Evolutionary conservation across 768 basidiomycete genomes (phyloP).

Genomic region (Cystobasidium ongulense): DNA sequence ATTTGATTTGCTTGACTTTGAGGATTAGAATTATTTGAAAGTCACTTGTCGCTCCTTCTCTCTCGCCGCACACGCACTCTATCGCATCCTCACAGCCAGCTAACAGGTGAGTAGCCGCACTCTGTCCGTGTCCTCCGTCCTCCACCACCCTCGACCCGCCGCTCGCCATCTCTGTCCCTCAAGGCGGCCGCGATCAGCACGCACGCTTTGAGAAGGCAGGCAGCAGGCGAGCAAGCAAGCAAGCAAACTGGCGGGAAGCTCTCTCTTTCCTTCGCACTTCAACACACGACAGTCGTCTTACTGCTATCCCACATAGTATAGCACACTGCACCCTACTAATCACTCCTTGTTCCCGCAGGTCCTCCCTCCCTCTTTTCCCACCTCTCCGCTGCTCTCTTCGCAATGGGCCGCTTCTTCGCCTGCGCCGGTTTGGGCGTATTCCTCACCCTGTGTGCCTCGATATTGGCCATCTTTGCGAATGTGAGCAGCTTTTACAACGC

Average conservation of each 20-base stretch:
- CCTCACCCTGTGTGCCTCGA: constrained; percentile 21
- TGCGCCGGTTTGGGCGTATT: constrained; percentile 27
- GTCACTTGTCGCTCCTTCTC: too few species aligned
- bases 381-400: not conserved
- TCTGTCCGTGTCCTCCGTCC: not conserved
- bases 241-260: not conserved
- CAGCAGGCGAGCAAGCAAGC: not conserved
- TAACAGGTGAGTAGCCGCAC: not conserved
- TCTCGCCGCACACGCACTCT: not conserved
- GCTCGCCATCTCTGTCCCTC: not conserved
- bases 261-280: not conserved
- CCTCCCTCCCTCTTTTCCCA: not conserved
- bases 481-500: not conserved
- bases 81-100: not conserved
- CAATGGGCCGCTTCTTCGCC: constrained; percentile 26
- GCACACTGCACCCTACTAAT: not conserved
- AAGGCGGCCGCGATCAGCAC: not conserved
- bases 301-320: not conserved
- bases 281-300: too few species aligned
- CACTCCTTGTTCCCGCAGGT: not conserved
- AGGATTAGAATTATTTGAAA: too few species aligned
- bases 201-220: not conserved
- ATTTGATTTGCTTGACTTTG: not conserved
- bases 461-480: constrained; percentile 28
- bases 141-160: not conserved